Conservation (phyloP, 257 asterid genomes). For the Handroanthus guayacan region DNA sequence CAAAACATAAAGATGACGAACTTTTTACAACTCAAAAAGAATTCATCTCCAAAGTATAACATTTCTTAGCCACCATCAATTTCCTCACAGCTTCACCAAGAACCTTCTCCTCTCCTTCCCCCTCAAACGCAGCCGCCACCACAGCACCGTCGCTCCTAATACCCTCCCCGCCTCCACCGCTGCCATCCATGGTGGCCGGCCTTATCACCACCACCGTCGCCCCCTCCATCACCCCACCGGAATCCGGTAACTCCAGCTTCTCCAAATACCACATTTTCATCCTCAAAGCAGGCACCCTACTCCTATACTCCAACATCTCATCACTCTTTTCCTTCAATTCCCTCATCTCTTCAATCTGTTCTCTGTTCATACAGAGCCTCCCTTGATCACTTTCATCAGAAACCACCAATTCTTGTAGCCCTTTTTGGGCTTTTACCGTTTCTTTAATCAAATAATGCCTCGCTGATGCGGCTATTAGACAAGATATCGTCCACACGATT, state of each 20-base stretch:
- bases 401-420: constrained; percentile 49
- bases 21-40: constrained; percentile 54
- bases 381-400: constrained; percentile 70
- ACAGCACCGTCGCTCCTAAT: constrained; percentile 37
- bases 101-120: constrained; percentile 41
- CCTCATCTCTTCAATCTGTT: constrained; percentile 59
- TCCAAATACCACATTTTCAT: constrained; percentile 83
- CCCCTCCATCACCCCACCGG: constrained; percentile 65
- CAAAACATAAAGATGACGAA: neutral
- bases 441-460: constrained; percentile 60
- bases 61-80: constrained; percentile 59
- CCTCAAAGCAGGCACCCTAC: constrained; percentile 64
- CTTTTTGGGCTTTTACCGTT: constrained; percentile 38
- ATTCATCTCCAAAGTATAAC: constrained; percentile 71
- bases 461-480: constrained; percentile 72
- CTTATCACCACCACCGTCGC: constrained; percentile 69
- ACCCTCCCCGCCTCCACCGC: constrained; percentile 29
- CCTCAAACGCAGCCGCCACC: constrained; percentile 54
- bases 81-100: constrained; percentile 57
- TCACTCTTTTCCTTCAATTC: constrained; percentile 24
- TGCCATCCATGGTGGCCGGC: constrained; percentile 47
- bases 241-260: constrained; percentile 55
- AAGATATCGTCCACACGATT: constrained; percentile 73
- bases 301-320: constrained; percentile 39
- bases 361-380: constrained; percentile 53